Percentiles rank a stretch among this genome's conserved stretches.
phyloP scores from a whole-genome alignment of 2,329 filamentous ascomycete species.

The Pseudogymnoascus sp. region DNA sequence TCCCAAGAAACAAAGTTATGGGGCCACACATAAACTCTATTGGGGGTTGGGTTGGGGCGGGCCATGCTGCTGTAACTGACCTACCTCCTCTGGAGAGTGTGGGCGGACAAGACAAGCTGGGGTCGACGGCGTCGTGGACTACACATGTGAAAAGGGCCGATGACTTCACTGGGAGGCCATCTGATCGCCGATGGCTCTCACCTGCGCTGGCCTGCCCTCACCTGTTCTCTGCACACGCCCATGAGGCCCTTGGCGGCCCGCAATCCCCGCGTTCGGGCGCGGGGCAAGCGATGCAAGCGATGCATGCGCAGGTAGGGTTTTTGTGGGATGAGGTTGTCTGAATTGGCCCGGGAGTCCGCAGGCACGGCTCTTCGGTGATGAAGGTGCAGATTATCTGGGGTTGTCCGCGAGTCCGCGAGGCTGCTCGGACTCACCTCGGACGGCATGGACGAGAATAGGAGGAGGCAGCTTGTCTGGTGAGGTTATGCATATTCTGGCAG shows the following conservation, averaged over 20 bases:
- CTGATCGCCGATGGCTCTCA: not conserved
- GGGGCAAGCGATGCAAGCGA: not conserved
- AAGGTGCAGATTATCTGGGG: not conserved
- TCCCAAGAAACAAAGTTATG: not conserved
- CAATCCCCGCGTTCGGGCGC: not conserved
- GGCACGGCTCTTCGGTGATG: not conserved
- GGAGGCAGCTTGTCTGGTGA: not conserved
- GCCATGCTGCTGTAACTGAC: not conserved
- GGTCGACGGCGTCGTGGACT: not conserved
- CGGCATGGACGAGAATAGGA: not conserved
- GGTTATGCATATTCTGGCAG: not conserved
- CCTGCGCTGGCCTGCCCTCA: not conserved
- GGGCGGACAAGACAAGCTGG: not conserved
- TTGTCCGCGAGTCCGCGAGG: not conserved
- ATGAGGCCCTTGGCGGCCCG: not conserved
- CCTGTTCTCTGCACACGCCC: not conserved
- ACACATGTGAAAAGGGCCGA: constrained; percentile 2
- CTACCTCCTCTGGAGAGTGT: not conserved
- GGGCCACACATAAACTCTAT: not conserved
- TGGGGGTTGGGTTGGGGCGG: too few species aligned
- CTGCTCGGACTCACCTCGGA: not conserved
- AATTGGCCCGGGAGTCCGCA: too few species aligned
- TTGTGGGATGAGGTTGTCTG: too few species aligned
- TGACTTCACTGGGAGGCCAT: not conserved
- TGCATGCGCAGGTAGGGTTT: not conserved